Evolutionary conservation across 148 eudicot genomes (phyloP).

Genomic region (Arctostaphylos glauca): DNA sequence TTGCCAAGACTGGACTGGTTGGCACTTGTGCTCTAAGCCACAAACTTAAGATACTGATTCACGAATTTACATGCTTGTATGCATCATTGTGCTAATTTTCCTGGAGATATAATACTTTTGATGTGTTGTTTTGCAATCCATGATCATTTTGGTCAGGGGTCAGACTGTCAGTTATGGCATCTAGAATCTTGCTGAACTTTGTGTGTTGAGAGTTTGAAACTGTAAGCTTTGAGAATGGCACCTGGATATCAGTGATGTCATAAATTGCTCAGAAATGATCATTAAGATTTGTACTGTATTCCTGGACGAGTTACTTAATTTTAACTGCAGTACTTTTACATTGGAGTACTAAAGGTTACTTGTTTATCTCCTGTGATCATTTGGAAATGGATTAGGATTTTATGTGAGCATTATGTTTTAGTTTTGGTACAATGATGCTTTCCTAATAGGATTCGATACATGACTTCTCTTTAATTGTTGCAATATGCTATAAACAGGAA

Average conservation of each 20-base stretch:
- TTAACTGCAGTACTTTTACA: not conserved
- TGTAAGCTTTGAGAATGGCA: not conserved
- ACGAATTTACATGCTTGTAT: not conserved
- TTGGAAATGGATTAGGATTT: not conserved
- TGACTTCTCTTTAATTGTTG: not conserved
- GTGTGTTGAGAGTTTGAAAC: slow-evolving; percentile 11
- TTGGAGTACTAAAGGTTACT: not conserved
- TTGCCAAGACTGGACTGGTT: not conserved
- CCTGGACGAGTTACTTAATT: not conserved
- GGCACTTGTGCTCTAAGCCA: not conserved
- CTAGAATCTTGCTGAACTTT: slow-evolving; percentile 1
- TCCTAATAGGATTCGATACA: not conserved
- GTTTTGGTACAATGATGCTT: slow-evolving; percentile 2
- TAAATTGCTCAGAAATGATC: not conserved
- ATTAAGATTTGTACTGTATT: not conserved
- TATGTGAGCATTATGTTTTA: not conserved
- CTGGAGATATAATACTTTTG: not conserved
- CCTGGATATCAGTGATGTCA: not conserved
- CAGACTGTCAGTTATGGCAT: not conserved
- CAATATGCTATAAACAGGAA: slow-evolving; percentile 47
- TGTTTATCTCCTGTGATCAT: not conserved
- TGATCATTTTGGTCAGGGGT: not conserved
- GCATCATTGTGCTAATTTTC: not conserved
- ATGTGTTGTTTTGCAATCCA: not conserved
- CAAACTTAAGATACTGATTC: not conserved